phyloP scores from a whole-genome alignment of 2,329 filamentous ascomycete genomes.

The Arachnomyces sp. region DNA sequence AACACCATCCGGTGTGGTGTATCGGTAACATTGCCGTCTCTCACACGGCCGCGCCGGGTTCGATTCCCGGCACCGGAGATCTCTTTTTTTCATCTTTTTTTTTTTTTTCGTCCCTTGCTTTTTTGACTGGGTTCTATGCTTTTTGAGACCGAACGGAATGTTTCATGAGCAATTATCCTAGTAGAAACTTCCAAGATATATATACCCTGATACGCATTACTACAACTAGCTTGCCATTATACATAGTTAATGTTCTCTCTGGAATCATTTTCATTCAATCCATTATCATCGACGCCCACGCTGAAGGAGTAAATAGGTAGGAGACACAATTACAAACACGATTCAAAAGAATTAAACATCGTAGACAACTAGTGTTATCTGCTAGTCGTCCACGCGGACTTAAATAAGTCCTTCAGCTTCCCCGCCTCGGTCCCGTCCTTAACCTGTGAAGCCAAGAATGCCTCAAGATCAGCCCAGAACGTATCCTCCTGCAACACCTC shows the following conservation, averaged over 20 bases:
- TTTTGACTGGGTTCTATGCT: no score
- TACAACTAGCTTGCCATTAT: no score
- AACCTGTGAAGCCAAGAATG: constrained; percentile 70
- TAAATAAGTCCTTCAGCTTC: constrained; percentile 61
- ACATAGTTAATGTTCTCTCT: no score
- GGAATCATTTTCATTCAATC: no score
- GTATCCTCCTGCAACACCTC: constrained; percentile 59
- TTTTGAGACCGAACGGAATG: no score
- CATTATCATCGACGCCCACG: no score
- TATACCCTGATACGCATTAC: no score
- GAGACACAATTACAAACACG: no score
- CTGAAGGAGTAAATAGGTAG: no score
- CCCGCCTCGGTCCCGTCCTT: constrained; percentile 61
- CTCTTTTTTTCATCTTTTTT: constrained; percentile 3
- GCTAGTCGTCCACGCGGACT: constrained; percentile 55
- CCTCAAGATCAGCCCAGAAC: constrained; percentile 83
- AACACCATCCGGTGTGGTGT: constrained; percentile 11
- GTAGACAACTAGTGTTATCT: constrained; percentile 2
- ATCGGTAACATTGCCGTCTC: constrained; percentile 10
- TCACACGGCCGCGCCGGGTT: constrained; percentile 11
- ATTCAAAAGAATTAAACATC: neutral
- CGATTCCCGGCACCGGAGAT: constrained; percentile 10
- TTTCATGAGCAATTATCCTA: no score
- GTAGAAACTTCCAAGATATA: no score
- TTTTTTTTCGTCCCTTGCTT: neutral